phyloP scores from a whole-genome alignment of 441 rosid species.

The Flueggea neowawraea region DNA sequence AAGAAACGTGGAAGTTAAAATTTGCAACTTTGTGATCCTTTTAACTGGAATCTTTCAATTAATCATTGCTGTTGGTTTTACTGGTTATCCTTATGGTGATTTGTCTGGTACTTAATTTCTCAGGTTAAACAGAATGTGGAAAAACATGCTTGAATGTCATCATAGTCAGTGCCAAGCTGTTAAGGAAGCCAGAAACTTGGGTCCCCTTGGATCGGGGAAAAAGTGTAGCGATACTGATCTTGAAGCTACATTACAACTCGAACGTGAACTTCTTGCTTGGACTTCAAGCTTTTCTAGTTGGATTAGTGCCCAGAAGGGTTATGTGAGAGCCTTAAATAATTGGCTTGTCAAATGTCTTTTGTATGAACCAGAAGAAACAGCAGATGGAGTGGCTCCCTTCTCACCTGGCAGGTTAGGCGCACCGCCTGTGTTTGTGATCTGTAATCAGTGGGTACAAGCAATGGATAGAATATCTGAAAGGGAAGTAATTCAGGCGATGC shows the following conservation, averaged over 20 bases:
- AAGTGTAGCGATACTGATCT: conserved; percentile 66
- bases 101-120: not conserved
- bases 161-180: conserved; percentile 70
- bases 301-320: conserved; percentile 78
- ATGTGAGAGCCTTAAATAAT: conserved; percentile 66
- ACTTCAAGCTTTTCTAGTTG: conserved; percentile 64
- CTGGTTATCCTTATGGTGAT: not conserved
- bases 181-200: conserved; percentile 64
- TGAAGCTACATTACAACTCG: conserved; percentile 62
- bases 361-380: conserved; percentile 87
- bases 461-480: conserved; percentile 73
- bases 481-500: conserved; percentile 83
- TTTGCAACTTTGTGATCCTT: not conserved
- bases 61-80: no score
- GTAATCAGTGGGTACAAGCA: conserved; percentile 94
- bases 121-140: conserved; percentile 96
- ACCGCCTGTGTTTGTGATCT: conserved; percentile 84
- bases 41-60: not conserved
- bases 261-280: conserved; percentile 78
- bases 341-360: conserved; percentile 83
- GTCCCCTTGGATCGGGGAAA: conserved; percentile 58
- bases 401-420: conserved; percentile 97
- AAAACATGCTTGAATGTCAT: conserved; percentile 86
- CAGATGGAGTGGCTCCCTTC: conserved; percentile 83
- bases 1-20: no score